A percentile compares a stretch with the other conserved stretches of the same genome.
Evolutionary conservation across 1,284 basidiomycete genomes (phyloP).

Genomic region (Flammula alnicola): DNA sequence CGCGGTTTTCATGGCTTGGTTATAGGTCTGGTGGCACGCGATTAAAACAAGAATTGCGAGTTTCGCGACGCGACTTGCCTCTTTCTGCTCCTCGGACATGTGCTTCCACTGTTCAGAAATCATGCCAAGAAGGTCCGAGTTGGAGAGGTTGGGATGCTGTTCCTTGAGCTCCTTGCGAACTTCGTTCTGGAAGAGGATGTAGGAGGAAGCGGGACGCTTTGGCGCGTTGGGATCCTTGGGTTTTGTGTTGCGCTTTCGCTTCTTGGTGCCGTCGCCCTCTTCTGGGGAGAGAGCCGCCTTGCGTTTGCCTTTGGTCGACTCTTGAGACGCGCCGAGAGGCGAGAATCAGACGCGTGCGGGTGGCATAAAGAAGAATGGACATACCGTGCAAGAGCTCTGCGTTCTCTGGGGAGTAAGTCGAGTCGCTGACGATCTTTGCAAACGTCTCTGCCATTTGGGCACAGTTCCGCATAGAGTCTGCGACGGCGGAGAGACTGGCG

Average conservation of each 20-base stretch:
- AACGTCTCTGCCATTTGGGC: conserved; percentile 62
- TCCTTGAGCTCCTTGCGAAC: conserved; percentile 76
- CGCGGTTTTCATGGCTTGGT: conserved; percentile 41
- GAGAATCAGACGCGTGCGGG: conserved; percentile 18
- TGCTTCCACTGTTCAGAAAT: conserved; percentile 79
- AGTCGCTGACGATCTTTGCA: conserved; percentile 42
- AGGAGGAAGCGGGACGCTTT: conserved; percentile 92
- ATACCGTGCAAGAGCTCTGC: conserved; percentile 25
- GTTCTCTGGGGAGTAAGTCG: conserved; percentile 22
- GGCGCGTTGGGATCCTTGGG: conserved; percentile 91
- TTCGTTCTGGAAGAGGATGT: conserved; percentile 95
- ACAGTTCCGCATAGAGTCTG: conserved; percentile 61
- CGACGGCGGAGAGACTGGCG: conserved; percentile 54
- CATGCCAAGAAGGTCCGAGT: conserved; percentile 74
- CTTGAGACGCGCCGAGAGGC: conserved; percentile 21
- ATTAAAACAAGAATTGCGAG: conserved; percentile 28
- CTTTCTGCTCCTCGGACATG: conserved; percentile 72
- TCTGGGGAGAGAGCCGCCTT: conserved; percentile 49
- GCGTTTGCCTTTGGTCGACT: conserved; percentile 49
- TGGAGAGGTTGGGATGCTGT: conserved; percentile 66
- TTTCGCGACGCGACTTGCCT: conserved; percentile 50
- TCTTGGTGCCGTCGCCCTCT: conserved; percentile 44
- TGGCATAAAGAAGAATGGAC: conserved; percentile 3
- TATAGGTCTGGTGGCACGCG: conserved; percentile 40
- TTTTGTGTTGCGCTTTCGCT: conserved; percentile 60